Evolutionary conservation across 176 grass and related monocot genomes (phyloP).

Genomic region (Eleusine indica): DNA sequence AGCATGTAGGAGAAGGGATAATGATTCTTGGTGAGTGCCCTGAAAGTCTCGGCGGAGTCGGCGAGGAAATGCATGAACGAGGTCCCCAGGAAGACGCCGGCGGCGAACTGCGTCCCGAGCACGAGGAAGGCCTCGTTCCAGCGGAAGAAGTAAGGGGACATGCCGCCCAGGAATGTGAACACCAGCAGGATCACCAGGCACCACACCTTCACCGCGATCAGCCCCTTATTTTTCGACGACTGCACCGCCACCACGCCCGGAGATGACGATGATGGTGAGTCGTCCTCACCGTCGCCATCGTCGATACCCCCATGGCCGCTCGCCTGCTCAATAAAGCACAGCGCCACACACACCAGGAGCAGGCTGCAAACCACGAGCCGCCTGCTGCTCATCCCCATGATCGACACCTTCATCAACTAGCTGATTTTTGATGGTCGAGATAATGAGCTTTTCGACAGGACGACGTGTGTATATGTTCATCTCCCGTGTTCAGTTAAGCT

Average conservation of each 20-base stretch:
- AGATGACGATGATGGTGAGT: background rate
- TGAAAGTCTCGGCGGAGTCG: conserved; percentile 52
- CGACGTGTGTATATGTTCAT: too few relatives aligned
- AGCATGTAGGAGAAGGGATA: conserved; percentile 93
- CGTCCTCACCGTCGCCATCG: background rate
- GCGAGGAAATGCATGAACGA: conserved; percentile 83
- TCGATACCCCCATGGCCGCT: conserved; percentile 44
- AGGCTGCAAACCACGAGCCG: background rate
- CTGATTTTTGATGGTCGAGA: too few relatives aligned
- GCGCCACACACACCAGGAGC: conserved; percentile 37
- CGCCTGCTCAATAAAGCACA: background rate
- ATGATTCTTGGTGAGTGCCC: conserved; percentile 32
- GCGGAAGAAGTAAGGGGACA: conserved; percentile 84
- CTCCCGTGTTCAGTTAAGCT: too few relatives aligned
- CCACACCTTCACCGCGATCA: conserved; percentile 73
- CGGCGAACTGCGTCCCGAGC: conserved; percentile 85
- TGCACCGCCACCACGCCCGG: too few relatives aligned
- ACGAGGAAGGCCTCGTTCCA: conserved; percentile 88
- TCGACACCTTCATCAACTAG: too few relatives aligned
- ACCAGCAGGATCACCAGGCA: conserved; percentile 82
- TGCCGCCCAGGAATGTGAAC: conserved; percentile 66
- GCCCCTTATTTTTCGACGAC: conserved; percentile 28
- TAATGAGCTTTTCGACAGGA: too few relatives aligned
- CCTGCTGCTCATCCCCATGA: background rate
- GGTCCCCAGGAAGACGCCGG: conserved; percentile 73